Percentiles rank a stretch among this genome's conserved stretches.
Evolutionary conservation across 2,329 filamentous ascomycete genomes (phyloP).

Genomic region (Diaporthe ilicicola): DNA sequence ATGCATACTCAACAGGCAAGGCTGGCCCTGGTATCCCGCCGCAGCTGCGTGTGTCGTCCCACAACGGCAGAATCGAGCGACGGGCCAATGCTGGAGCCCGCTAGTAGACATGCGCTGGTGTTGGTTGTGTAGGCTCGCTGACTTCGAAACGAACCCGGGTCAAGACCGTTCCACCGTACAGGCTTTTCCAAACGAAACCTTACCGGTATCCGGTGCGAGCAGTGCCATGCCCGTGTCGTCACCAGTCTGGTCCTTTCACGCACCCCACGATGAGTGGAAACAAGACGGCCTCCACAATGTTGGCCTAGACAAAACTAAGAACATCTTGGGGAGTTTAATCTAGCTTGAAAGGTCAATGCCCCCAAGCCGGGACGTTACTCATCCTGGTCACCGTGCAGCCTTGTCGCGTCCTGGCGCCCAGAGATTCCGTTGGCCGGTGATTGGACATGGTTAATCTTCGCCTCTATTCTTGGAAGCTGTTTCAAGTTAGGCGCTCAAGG

Average conservation of each 20-base stretch:
- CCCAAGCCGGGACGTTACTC: neutral
- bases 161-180: neutral
- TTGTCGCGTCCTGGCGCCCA: neutral
- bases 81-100: neutral
- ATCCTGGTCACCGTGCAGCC: neutral
- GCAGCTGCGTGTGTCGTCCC: neutral
- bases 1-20: neutral
- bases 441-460: neutral
- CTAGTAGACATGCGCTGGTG: neutral
- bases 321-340: neutral
- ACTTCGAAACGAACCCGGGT: neutral
- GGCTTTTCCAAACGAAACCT: neutral
- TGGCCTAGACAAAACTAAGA: neutral
- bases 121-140: neutral
- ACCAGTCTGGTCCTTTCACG: neutral
- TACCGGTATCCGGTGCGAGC: neutral
- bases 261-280: neutral
- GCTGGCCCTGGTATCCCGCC: neutral
- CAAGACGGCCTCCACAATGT: neutral
- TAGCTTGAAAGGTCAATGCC: neutral
- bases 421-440: conserved; percentile 9
- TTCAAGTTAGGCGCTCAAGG: conserved; percentile 2
- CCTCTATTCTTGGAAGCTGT: conserved; percentile 17
- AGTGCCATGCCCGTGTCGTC: neutral
- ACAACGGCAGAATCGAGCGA: neutral